Evolutionary conservation across 192 early-diverging fungal species (phyloP), one percentile per base, ranked within the genome.

Genomic region (Dimargaris xerosporica): DNA sequence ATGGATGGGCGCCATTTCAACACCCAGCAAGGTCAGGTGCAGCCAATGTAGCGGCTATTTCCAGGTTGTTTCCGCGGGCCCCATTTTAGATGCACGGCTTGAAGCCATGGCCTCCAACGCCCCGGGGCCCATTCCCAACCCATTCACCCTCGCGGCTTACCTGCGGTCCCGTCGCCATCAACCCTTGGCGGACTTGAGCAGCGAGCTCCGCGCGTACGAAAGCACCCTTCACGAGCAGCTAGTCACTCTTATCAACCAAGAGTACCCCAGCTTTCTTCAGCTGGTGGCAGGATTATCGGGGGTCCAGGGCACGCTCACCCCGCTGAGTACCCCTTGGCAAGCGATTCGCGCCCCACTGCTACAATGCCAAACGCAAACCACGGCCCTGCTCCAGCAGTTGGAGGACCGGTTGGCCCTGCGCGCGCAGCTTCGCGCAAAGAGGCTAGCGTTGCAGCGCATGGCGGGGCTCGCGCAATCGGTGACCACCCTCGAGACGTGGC

Each of bases 221-320:
- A 4, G 19, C 16, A 4, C 17, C 11, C 58, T 60, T 23, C 11
- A 26, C 26, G n/a, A 7, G 34, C 13, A 43, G n/a, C 43, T 60
- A 19, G 39, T 60, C n/a, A 7, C 58, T 17, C 26, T 60, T 3
- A 39, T 60, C 11, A 60, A 60, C 58, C 58, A 60, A 43, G 58
- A 60, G 58, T 60, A 60, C 23, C 58, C 58, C 11, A 60, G 58
- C 43, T 43, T 60, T 17, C 34, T 60, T 19, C 16, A 60, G 39
- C 23, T 60, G 28, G 58, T 60, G 15, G 19, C 34, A 41, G 58
- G 58, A 0, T 41, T 60, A 1, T 9, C 5, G 6, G 39, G 41
- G 16, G 58, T 60, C 16, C 28, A 44, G n/a, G 28, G 23, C 17
- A 44, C 21, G 23, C 58, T 60, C 5, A n/a, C 16, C 42, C 58